These are phyloP conservation scores for Tetrapisispora fleetii DNA, from an alignment of 805 yeast species.

Conservation along the genomic window DNA sequence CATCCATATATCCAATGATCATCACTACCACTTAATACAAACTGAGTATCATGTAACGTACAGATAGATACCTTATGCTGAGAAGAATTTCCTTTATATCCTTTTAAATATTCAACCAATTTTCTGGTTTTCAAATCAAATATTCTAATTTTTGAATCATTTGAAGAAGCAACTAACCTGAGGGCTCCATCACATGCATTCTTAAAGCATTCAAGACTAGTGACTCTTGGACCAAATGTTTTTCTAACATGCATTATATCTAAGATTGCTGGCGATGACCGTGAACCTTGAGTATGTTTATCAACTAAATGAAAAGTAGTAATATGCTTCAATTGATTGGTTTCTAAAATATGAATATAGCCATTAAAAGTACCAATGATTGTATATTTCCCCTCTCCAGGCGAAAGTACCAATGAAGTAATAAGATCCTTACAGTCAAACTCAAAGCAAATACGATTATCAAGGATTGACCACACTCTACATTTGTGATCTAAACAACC, in stretches of 20 bases:
- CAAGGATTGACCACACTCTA: constrained; percentile 76
- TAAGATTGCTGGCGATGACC: neutral
- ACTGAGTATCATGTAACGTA: constrained; percentile 6
- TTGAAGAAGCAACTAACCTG: constrained; percentile 56
- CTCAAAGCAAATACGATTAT: constrained; percentile 50
- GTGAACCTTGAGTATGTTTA: constrained; percentile 20
- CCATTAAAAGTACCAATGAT: constrained; percentile 78
- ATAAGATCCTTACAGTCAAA: constrained; percentile 55
- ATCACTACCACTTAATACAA: constrained; percentile 69
- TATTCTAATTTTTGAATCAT: constrained; percentile 70
- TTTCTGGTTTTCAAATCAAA: constrained; percentile 45
- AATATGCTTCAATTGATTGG: constrained; percentile 47
- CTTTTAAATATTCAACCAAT: constrained; percentile 61
- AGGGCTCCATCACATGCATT: constrained; percentile 23
- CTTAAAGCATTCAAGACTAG: constrained; percentile 56
- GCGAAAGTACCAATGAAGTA: constrained; percentile 67
- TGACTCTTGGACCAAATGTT: constrained; percentile 48
- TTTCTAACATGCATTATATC: neutral
- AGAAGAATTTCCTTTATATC: constrained; percentile 57
- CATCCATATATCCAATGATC: constrained; percentile 82
- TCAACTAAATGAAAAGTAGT: constrained; percentile 39
- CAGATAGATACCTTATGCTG: constrained; percentile 49
- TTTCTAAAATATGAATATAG: constrained; percentile 46
- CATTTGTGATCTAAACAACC: constrained; percentile 71
- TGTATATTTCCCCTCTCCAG: constrained; percentile 49